Percentiles rank a stretch among this genome's conserved stretches.
phyloP scores from a whole-genome alignment of 1,284 basidiomycete species.

The Farysia itapuensis region DNA sequence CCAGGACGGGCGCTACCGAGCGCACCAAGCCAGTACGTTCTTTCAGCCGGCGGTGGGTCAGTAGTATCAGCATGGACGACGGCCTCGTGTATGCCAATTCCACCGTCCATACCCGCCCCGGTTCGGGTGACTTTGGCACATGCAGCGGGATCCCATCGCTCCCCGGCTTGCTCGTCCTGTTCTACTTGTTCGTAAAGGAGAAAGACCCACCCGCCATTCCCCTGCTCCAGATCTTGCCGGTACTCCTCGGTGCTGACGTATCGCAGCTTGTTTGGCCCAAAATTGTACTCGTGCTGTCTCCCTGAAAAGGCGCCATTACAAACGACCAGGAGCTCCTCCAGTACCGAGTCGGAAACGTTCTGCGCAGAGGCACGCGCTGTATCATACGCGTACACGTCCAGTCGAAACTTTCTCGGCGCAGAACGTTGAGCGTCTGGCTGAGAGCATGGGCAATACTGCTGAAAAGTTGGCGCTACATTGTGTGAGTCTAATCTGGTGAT shows the following conservation, averaged over 20 bases:
- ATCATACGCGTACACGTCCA: too few species aligned
- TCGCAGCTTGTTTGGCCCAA: neutral
- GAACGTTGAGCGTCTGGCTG: too few species aligned
- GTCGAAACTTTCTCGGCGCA: too few species aligned
- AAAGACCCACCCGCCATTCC: neutral
- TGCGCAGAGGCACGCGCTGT: too few species aligned
- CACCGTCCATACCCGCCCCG: conserved; percentile 17
- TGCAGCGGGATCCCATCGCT: conserved; percentile 4
- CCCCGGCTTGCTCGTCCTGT: too few species aligned
- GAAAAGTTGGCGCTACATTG: too few species aligned
- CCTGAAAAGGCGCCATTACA: neutral
- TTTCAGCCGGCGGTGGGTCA: neutral
- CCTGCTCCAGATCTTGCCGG: neutral
- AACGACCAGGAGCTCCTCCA: neutral
- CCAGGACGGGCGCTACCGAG: conserved; percentile 7
- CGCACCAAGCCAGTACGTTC: conserved; percentile 11
- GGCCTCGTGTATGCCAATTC: neutral
- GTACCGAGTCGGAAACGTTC: too few species aligned
- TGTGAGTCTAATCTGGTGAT: too few species aligned
- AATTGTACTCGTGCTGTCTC: neutral
- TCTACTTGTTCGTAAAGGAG: too few species aligned
- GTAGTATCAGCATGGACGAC: neutral
- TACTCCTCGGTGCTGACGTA: neutral
- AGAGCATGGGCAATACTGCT: too few species aligned
- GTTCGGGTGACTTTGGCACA: conserved; percentile 14